Evolutionary conservation across 371 early-diverging fungal species (phyloP).

Genomic region (Mortierella sp.): DNA sequence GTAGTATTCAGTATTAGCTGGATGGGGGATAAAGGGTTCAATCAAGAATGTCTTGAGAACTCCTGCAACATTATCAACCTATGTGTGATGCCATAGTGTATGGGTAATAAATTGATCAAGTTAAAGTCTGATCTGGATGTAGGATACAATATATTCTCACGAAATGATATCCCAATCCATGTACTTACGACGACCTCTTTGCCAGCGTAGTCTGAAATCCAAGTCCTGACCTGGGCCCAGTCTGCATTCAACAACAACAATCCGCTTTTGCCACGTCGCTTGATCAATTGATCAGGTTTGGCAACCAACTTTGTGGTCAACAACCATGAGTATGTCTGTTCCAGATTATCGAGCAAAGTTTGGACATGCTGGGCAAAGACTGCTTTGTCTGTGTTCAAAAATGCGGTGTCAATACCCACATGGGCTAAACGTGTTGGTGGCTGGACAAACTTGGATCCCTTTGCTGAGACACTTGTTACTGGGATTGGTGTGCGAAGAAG

Average conservation of each 20-base stretch:
- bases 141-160: not conserved
- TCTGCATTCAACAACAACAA: conserved; percentile 90
- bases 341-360: conserved; percentile 75
- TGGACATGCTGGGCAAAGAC: conserved; percentile 72
- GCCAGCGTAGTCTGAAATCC: conserved; percentile 92
- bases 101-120: not conserved
- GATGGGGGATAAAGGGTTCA: conserved; percentile 97
- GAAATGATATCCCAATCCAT: not conserved
- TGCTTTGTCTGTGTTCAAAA: conserved; percentile 60
- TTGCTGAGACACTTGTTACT: conserved; percentile 56
- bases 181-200: conserved; percentile 80
- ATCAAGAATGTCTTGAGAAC: conserved; percentile 93
- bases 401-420: conserved; percentile 77
- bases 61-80: conserved; percentile 90
- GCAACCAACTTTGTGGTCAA: conserved; percentile 87
- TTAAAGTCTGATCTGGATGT: not conserved
- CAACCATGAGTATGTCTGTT: conserved; percentile 90
- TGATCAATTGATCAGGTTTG: conserved; percentile 98
- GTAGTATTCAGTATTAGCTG: conserved; percentile 93
- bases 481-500: conserved; percentile 80
- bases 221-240: conserved; percentile 88
- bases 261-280: conserved; percentile 97
- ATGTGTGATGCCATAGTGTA: not conserved
- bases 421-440: conserved; percentile 86
- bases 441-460: conserved; percentile 71